phyloP scores from a whole-genome alignment of 78 protist species.

The Protostelium mycophagum region DNA sequence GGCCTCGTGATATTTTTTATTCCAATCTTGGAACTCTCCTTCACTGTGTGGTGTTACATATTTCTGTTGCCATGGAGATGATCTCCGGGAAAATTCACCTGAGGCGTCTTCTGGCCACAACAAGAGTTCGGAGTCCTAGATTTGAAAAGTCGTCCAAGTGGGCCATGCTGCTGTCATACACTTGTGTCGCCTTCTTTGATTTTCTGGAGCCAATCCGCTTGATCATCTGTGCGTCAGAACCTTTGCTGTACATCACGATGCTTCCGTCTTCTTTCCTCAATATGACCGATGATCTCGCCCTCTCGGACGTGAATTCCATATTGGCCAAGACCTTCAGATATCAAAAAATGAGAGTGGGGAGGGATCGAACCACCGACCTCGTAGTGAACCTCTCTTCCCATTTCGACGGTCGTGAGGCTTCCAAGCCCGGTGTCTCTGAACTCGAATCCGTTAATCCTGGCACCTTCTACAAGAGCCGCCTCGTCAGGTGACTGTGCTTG shows the following conservation, averaged over 20 bases:
- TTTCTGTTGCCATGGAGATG: too few species aligned
- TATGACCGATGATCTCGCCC: constrained; percentile 53
- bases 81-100: too few species aligned
- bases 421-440: constrained; percentile 24
- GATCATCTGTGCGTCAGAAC: constrained; percentile 57
- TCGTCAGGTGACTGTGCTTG: constrained; percentile 9
- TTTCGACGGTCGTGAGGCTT: constrained; percentile 18
- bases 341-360: too few species aligned
- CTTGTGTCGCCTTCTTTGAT: too few species aligned
- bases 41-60: too few species aligned
- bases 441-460: constrained; percentile 47
- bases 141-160: constrained; percentile 44
- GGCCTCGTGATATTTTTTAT: constrained; percentile 27
- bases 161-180: too few species aligned
- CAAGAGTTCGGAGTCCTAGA: constrained; percentile 81
- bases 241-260: constrained; percentile 24
- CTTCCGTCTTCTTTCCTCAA: constrained; percentile 32
- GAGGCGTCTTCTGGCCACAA: constrained; percentile 45
- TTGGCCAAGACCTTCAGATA: constrained; percentile 14
- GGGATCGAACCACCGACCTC: too few species aligned
- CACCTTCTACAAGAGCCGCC: constrained; percentile 14
- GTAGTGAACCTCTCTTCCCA: too few species aligned
- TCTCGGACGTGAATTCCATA: constrained; percentile 50
- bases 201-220: constrained; percentile 4
- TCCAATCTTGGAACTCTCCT: constrained; percentile 28